Evolutionary conservation across 345 rosid genomes (phyloP).

Genomic region (Gossypium thurberi): DNA sequence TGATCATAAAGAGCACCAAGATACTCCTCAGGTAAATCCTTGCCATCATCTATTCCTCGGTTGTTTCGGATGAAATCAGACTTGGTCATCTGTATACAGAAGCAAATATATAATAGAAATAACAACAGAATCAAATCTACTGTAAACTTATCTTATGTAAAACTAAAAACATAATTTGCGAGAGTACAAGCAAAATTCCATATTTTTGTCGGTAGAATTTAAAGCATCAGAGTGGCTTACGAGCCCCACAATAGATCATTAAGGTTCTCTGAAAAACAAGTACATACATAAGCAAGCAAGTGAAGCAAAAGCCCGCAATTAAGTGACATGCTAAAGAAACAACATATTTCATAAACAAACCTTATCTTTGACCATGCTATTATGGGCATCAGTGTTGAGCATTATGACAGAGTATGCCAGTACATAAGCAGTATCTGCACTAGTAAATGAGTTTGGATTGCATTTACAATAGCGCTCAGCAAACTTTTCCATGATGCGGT

Average conservation of each 20-base stretch:
- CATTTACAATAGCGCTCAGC: constrained; percentile 97
- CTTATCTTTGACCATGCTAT: constrained; percentile 95
- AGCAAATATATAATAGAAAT: constrained; percentile 22
- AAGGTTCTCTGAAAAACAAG: neutral
- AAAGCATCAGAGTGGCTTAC: neutral
- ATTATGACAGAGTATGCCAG: constrained; percentile 97
- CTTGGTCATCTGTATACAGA: constrained; percentile 66
- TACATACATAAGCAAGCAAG: neutral
- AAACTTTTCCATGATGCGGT: constrained; percentile 96
- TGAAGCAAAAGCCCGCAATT: constrained; percentile 3
- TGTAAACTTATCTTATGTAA: neutral
- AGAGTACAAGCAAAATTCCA: neutral
- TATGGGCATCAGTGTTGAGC: constrained; percentile 98
- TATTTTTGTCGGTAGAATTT: neutral
- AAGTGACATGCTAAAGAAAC: constrained; percentile 8
- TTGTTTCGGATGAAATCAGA: constrained; percentile 83
- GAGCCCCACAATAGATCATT: neutral
- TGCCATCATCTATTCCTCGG: constrained; percentile 94
- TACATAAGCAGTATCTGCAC: constrained; percentile 96
- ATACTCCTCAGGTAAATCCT: constrained; percentile 92
- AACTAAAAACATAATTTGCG: constrained; percentile 1
- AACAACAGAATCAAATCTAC: constrained; percentile 19
- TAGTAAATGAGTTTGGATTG: constrained; percentile 84
- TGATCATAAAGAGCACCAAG: constrained; percentile 79
- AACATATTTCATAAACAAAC: constrained; percentile 37